Evolutionary conservation across 2,329 filamentous ascomycete species (phyloP), one percentile per base, ranked within the genome.

Genomic region (Penicillium sp.): DNA sequence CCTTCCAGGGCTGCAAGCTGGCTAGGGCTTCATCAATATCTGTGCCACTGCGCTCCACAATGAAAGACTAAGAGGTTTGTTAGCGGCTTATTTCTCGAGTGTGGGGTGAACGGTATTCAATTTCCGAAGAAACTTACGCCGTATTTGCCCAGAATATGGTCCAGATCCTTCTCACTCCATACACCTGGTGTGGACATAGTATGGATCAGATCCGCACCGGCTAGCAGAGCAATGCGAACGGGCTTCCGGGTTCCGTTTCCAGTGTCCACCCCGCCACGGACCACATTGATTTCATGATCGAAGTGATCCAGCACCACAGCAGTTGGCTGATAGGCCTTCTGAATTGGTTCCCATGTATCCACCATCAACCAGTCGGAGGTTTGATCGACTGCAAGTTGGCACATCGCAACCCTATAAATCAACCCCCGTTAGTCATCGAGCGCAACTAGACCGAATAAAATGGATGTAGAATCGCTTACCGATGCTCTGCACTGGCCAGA

Each of bases 301-400:
- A 97, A 94, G 76, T 97, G 93, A 70, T 96, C 91, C 49, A 97
- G 81, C 41, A 96, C 93, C 66, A 89, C 85, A 39, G 93, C 93
- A 0, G 93, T 97, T 17, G 92, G 91, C 61, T 91, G 88, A 72
- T 96, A 97, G 64, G 89, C 83, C 69, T 88, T 85, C 77, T 96
- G 87, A 67, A 89, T 80, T n/a, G 91, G 89, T 80, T 96, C 93
- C 88, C 90, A 96, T 0, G 89, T 86, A 72, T 96, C 91, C 45
- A 94, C 90, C 86, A 91, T 91, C 59, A 96, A 81, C 87, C 89
- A 92, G 66, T 86, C 86, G 50, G 88, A 87, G 51, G 89, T 87
- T 65, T 89, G 83, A 29, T 78, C 75, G 25, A 91, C 87, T 8
- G 91, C 92, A 38, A 96, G 81, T 67, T 89, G 84, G 75, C 91